These are phyloP conservation scores for Psilocybe azurescens DNA, from an alignment of 768 basidiomycete species.

Conservation along the genomic window DNA sequence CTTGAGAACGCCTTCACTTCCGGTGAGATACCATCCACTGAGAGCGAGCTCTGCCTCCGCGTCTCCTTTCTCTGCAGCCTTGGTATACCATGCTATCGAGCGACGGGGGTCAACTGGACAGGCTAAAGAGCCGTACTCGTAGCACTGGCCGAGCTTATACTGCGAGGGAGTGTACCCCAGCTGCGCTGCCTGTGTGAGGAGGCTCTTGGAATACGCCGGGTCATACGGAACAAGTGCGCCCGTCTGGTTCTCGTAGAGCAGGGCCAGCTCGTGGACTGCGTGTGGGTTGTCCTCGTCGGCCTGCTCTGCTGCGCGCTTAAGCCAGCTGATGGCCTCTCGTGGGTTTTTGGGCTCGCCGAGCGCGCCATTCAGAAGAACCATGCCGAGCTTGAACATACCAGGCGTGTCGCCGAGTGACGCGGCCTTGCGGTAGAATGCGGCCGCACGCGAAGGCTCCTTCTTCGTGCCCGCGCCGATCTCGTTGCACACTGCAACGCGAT, in stretches of 20 bases:
- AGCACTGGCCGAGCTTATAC: slow-evolving; percentile 94
- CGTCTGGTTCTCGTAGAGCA: slow-evolving; percentile 77
- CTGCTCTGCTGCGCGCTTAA: slow-evolving; percentile 93
- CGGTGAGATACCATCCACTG: slow-evolving; percentile 98
- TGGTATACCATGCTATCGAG: slow-evolving; percentile 99
- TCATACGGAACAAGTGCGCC: slow-evolving; percentile 78
- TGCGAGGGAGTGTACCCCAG: slow-evolving; percentile 94
- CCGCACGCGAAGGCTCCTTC: slow-evolving; percentile 85
- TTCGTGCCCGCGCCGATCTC: slow-evolving; percentile 97
- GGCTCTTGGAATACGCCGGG: slow-evolving; percentile 79
- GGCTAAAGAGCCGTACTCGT: slow-evolving; percentile 87
- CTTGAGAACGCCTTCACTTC: slow-evolving; percentile 93
- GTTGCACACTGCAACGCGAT: slow-evolving; percentile 98
- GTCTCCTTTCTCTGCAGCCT: slow-evolving; percentile 96
- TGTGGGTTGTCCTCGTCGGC: slow-evolving; percentile 99
- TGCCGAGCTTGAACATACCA: slow-evolving; percentile 99
- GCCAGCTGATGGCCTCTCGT: slow-evolving; percentile 93
- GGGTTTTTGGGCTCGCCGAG: slow-evolving; percentile 85
- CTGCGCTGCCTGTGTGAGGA: slow-evolving; percentile 91
- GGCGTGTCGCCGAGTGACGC: slow-evolving; percentile 96
- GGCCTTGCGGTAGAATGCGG: slow-evolving; percentile 96
- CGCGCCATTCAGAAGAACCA: slow-evolving; percentile 88
- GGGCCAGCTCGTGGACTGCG: slow-evolving; percentile 93
- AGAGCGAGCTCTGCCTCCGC: slow-evolving; percentile 94
- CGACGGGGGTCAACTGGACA: slow-evolving; percentile 93